A percentile compares a stretch with the other conserved stretches of the same genome.
Conservation (phyloP, 2,329 filamentous ascomycete genomes). For the Alternaria novae-zelandiae region DNA sequence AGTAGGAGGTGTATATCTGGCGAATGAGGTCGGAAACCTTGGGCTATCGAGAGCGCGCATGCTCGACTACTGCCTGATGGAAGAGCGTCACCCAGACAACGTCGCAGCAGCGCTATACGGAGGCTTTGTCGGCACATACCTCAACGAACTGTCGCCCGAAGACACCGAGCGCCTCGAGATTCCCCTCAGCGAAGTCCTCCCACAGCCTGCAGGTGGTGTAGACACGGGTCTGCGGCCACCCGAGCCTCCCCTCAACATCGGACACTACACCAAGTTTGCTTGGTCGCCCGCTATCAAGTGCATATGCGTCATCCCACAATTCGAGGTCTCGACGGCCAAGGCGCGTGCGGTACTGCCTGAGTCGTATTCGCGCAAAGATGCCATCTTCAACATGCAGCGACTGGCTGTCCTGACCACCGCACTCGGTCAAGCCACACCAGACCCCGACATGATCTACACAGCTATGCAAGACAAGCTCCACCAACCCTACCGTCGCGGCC, state of each 20-base stretch:
- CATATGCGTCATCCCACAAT: slow-evolving; percentile 93
- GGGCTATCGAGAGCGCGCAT: slow-evolving; percentile 79
- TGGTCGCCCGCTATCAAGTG: slow-evolving; percentile 97
- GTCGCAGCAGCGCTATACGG: slow-evolving; percentile 94
- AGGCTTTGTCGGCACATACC: slow-evolving; percentile 94
- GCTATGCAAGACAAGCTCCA: slow-evolving; percentile 99
- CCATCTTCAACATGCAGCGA: slow-evolving; percentile 95
- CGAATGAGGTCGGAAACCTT: slow-evolving; percentile 84
- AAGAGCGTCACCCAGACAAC: slow-evolving; percentile 62
- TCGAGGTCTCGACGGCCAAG: slow-evolving; percentile 92
- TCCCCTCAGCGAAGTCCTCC: slow-evolving; percentile 90
- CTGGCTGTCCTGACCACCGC: slow-evolving; percentile 90
- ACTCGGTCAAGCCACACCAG: slow-evolving; percentile 85
- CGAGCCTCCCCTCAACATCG: slow-evolving; percentile 88
- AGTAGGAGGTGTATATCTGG: slow-evolving; percentile 91
- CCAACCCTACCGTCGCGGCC: slow-evolving; percentile 89
- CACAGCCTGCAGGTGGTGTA: slow-evolving; percentile 84
- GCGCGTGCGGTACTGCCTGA: slow-evolving; percentile 85
- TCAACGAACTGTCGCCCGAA: slow-evolving; percentile 88
- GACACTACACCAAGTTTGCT: slow-evolving; percentile 93
- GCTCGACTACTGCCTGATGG: slow-evolving; percentile 97
- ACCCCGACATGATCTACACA: slow-evolving; percentile 92
- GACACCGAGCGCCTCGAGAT: slow-evolving; percentile 92
- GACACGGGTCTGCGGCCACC: slow-evolving; percentile 89
- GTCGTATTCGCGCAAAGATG: slow-evolving; percentile 79